Conservation (phyloP, 2,329 filamentous ascomycete species). For the Lasiodiplodia theobromae region DNA sequence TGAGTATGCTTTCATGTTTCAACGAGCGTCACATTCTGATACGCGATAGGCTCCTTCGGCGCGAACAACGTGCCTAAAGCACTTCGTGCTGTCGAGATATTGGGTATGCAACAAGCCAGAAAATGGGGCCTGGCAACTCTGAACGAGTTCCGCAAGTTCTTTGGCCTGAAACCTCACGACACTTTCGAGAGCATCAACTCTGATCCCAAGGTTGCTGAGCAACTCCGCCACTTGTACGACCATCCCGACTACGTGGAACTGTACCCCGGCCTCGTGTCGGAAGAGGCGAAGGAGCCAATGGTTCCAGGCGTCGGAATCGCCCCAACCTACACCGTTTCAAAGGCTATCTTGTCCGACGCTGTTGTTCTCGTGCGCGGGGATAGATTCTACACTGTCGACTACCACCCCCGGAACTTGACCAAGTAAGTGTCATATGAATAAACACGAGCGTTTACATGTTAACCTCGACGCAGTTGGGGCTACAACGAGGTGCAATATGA, state of each 20-base stretch:
- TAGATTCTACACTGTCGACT: constrained; percentile 77
- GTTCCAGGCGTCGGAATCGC: constrained; percentile 72
- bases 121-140: constrained; percentile 79
- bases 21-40: not conserved
- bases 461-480: constrained; percentile 63
- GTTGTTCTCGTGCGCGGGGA: constrained; percentile 78
- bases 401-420: constrained; percentile 69
- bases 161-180: constrained; percentile 77
- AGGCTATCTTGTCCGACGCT: constrained; percentile 77
- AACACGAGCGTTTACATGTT: not conserved
- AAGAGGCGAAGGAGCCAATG: constrained; percentile 75
- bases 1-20: not conserved
- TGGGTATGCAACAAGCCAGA: constrained; percentile 78
- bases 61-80: constrained; percentile 74
- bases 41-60: constrained; percentile 51
- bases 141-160: constrained; percentile 84
- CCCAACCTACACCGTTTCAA: constrained; percentile 76
- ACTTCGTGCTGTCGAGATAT: constrained; percentile 76
- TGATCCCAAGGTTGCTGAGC: constrained; percentile 71
- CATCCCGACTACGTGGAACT: constrained; percentile 81
- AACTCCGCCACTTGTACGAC: constrained; percentile 66
- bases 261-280: constrained; percentile 76
- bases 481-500: constrained; percentile 77
- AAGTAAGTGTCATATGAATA: constrained; percentile 49
- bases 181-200: constrained; percentile 85